These are phyloP conservation scores for Thalassiosira allenii DNA, from an alignment of 352 stramenopile species.

Conservation along the genomic window DNA sequence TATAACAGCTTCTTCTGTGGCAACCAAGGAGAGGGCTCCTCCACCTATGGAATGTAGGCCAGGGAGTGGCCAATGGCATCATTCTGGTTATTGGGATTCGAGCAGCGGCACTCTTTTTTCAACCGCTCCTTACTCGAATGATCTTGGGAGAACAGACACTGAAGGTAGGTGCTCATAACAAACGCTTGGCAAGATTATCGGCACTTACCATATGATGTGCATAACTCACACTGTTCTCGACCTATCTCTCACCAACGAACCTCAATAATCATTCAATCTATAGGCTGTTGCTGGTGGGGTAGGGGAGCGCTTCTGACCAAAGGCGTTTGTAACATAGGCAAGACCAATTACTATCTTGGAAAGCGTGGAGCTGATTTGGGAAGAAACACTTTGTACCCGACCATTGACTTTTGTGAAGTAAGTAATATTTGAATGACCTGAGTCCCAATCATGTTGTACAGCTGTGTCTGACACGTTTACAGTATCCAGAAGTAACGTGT, in stretches of 20 bases:
- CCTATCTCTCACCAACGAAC: too few species aligned
- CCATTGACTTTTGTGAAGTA: conserved; percentile 49
- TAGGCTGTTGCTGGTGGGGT: conserved; percentile 44
- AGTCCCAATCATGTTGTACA: too few species aligned
- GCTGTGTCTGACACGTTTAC: too few species aligned
- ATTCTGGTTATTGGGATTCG: conserved; percentile 47
- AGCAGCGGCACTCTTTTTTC: neutral
- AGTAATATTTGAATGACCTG: too few species aligned
- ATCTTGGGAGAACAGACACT: conserved; percentile 32
- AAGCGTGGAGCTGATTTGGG: conserved; percentile 23
- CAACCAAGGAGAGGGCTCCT: conserved; percentile 24
- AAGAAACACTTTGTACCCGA: conserved; percentile 19
- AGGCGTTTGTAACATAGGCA: conserved; percentile 36
- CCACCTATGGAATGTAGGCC: conserved; percentile 41
- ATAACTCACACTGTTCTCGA: too few species aligned
- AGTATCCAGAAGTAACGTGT: too few species aligned
- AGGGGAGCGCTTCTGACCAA: conserved; percentile 28
- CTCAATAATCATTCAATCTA: too few species aligned
- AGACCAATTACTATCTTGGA: conserved; percentile 50
- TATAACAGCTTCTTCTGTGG: conserved; percentile 32
- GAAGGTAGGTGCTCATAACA: conserved; percentile 52
- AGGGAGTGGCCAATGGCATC: neutral
- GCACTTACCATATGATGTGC: too few species aligned
- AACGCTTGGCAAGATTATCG: too few species aligned
- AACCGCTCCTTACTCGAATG: conserved; percentile 17